These are phyloP conservation scores for Naganishia cerealis DNA, from an alignment of 1,284 basidiomycete species.

Conservation along the genomic window DNA sequence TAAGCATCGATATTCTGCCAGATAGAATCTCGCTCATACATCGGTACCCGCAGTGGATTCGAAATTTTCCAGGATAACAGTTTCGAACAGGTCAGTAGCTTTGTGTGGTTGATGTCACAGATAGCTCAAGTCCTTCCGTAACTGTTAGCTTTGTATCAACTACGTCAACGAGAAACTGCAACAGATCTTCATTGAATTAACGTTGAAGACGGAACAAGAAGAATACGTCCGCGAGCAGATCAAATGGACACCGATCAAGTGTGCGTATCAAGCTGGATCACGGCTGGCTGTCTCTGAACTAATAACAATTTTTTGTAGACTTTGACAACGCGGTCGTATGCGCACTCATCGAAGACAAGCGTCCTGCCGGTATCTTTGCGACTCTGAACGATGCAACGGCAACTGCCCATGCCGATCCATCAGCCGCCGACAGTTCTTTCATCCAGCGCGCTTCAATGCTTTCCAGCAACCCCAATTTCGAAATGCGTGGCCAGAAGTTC, in stretches of 20 bases:
- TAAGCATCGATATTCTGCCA: conserved; percentile 34
- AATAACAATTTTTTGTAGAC: conserved; percentile 39
- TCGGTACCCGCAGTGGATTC: conserved; percentile 60
- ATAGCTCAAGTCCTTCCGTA: background rate
- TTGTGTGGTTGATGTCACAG: background rate
- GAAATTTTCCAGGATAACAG: conserved; percentile 99
- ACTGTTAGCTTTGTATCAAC: conserved; percentile 91
- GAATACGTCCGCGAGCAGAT: conserved; percentile 96
- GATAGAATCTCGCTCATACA: background rate
- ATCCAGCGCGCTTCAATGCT: conserved; percentile 82
- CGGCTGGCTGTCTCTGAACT: background rate
- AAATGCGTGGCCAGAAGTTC: conserved; percentile 85
- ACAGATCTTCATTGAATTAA: conserved; percentile 98
- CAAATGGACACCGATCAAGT: conserved; percentile 99
- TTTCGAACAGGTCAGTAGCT: conserved; percentile 63
- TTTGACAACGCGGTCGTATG: conserved; percentile 72
- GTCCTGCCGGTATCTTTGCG: conserved; percentile 95
- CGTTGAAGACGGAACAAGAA: conserved; percentile 97
- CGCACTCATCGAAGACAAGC: conserved; percentile 92
- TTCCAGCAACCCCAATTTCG: conserved; percentile 83
- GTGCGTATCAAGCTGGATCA: conserved; percentile 34
- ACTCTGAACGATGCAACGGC: conserved; percentile 97
- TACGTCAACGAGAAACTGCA: conserved; percentile 99
- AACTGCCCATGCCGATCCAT: conserved; percentile 94
- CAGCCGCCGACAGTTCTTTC: conserved; percentile 96